Evolutionary conservation across 305 asterid genomes (phyloP).

Genomic region (Rubia occidens): DNA sequence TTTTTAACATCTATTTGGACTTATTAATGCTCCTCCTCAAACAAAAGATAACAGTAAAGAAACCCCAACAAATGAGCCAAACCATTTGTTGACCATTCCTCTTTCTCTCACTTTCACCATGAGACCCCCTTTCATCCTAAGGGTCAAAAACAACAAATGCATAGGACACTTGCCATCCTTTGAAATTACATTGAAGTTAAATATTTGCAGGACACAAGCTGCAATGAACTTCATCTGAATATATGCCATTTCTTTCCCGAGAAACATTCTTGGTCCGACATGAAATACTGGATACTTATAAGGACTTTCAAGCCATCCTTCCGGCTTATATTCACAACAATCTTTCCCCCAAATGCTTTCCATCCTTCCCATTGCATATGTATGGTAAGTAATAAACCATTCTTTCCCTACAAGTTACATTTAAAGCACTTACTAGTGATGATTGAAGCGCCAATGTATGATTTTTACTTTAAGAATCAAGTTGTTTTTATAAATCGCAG

Average conservation of each 20-base stretch:
- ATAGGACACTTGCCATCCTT: conserved; percentile 51
- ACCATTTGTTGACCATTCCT: background rate
- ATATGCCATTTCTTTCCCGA: conserved; percentile 82
- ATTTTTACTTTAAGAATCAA: too few relatives aligned
- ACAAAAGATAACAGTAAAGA: background rate
- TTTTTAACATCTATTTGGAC: too few relatives aligned
- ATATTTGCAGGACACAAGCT: conserved; percentile 62
- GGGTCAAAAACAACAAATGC: conserved; percentile 54
- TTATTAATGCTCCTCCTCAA: background rate
- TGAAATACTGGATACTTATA: conserved; percentile 73
- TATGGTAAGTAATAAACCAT: conserved; percentile 45
- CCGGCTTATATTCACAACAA: conserved; percentile 20
- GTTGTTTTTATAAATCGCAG: too few relatives aligned
- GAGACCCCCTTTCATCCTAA: conserved; percentile 71
- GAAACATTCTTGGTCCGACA: conserved; percentile 75
- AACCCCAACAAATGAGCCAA: conserved; percentile 11
- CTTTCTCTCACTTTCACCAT: conserved; percentile 49
- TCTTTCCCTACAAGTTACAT: conserved; percentile 29
- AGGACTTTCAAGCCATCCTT: conserved; percentile 67
- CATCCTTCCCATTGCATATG: conserved; percentile 8
- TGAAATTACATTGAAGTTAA: conserved; percentile 32
- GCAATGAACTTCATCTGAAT: conserved; percentile 84
- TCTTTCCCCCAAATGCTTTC: conserved; percentile 4
- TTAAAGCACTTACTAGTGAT: too few relatives aligned
- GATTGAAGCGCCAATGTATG: too few relatives aligned